phyloP scores from a whole-genome alignment of 2,329 filamentous ascomycete species.

The Hypoxylon sp. region DNA sequence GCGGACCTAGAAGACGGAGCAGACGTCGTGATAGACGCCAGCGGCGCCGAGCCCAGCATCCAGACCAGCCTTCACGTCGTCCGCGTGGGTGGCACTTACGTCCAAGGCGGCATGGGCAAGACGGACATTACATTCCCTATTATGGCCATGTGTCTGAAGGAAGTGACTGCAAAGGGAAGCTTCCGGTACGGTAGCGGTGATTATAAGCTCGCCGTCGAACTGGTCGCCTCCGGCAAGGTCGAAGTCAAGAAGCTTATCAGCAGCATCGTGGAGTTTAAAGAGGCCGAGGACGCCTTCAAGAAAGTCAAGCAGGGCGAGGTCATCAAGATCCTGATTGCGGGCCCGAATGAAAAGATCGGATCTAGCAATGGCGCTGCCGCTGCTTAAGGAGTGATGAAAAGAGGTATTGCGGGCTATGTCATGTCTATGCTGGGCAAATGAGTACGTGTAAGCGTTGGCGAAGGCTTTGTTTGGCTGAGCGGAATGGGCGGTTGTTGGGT shows the following conservation, averaged over 20 bases:
- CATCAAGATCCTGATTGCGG: conserved; percentile 77
- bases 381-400: not conserved
- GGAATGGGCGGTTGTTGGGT: not conserved
- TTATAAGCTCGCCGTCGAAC: conserved; percentile 84
- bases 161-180: conserved; percentile 86
- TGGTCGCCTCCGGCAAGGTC: conserved; percentile 79
- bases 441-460: not conserved
- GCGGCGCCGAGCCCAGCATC: conserved; percentile 82
- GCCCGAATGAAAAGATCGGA: conserved; percentile 71
- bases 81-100: conserved; percentile 79
- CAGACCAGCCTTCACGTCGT: conserved; percentile 80
- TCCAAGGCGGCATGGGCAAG: conserved; percentile 92
- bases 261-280: conserved; percentile 79
- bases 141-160: conserved; percentile 89
- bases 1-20: conserved; percentile 75
- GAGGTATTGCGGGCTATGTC: not conserved
- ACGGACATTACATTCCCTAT: conserved; percentile 92
- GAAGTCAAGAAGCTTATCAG: conserved; percentile 87
- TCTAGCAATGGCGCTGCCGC: not conserved
- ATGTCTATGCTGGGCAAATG: not conserved
- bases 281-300: conserved; percentile 88
- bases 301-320: conserved; percentile 87
- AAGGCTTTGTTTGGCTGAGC: not conserved
- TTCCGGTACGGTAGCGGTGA: conserved; percentile 93
- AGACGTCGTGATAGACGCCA: conserved; percentile 85